These are phyloP conservation scores for Beta vulgaris DNA, from an alignment of 148 eudicot species.

Conservation along the genomic window DNA sequence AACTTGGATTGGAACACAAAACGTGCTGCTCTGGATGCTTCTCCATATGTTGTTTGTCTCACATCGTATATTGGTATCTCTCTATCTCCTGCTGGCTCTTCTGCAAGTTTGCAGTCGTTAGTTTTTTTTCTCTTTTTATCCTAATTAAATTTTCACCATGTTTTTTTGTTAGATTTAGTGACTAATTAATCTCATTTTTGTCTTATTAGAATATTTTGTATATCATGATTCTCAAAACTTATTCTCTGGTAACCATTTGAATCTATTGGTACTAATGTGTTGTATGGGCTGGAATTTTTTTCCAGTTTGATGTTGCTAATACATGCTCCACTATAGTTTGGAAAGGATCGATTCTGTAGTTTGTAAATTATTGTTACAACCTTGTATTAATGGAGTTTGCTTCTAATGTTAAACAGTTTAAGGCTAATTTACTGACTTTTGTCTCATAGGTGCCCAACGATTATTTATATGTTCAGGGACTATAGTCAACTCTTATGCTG, in stretches of 20 bases:
- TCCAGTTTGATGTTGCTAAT: no score
- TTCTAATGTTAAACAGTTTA: neutral
- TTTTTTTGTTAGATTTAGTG: neutral
- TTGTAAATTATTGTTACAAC: neutral
- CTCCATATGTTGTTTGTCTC: slow-evolving; percentile 17
- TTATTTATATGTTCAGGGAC: slow-evolving; percentile 21
- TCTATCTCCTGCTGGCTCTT: no score
- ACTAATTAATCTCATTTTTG: no score
- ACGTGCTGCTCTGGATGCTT: slow-evolving; percentile 9
- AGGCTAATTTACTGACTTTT: neutral
- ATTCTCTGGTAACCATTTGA: no score
- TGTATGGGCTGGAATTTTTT: no score
- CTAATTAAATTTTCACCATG: neutral
- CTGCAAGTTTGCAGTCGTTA: neutral
- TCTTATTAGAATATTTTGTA: no score
- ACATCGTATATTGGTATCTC: slow-evolving; percentile 9
- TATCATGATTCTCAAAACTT: no score
- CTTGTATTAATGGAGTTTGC: neutral
- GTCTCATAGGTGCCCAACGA: slow-evolving; percentile 8
- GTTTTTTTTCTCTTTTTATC: neutral
- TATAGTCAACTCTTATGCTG: slow-evolving; percentile 5
- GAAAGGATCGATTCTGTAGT: neutral
- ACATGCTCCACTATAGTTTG: no score
- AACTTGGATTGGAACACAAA: slow-evolving; percentile 11
- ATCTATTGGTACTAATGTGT: no score